Conservation (phyloP, 176 grass and related monocot species). For the Eleusine indica region DNA sequence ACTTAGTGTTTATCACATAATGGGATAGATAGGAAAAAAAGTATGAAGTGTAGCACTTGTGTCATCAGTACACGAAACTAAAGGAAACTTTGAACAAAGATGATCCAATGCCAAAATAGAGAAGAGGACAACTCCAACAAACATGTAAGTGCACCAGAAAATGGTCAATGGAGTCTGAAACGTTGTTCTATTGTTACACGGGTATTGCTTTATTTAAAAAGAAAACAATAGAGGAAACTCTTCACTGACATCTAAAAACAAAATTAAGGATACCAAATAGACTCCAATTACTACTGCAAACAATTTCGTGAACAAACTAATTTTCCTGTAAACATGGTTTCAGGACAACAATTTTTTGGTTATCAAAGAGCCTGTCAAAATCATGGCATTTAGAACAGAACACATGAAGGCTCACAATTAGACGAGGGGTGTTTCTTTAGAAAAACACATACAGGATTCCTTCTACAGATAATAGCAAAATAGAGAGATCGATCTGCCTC, state of each 20-base stretch:
- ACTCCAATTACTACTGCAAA: background rate
- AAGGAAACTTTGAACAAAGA: slow-evolving; percentile 23
- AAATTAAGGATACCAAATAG: background rate
- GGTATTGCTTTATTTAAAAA: background rate
- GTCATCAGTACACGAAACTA: slow-evolving; percentile 11
- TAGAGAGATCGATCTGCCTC: background rate
- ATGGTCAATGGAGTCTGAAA: slow-evolving; percentile 6
- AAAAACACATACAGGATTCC: background rate
- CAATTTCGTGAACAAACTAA: background rate
- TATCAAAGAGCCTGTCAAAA: slow-evolving; percentile 2
- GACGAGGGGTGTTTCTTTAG: background rate
- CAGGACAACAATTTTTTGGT: slow-evolving; percentile 1
- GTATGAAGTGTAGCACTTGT: background rate
- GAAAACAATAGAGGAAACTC: background rate
- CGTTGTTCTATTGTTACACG: background rate
- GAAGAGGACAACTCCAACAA: background rate
- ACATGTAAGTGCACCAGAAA: background rate
- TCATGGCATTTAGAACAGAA: background rate
- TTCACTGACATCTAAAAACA: background rate
- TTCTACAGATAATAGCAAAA: background rate
- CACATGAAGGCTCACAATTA: background rate
- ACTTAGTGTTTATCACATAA: slow-evolving; percentile 20
- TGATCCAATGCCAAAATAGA: background rate
- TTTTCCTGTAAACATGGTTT: slow-evolving; percentile 9
- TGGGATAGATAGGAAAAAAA: slow-evolving; percentile 2